Evolutionary conservation across 2,329 filamentous ascomycete genomes (phyloP).

Genomic region (Paracorniculantispora psalliotae): DNA sequence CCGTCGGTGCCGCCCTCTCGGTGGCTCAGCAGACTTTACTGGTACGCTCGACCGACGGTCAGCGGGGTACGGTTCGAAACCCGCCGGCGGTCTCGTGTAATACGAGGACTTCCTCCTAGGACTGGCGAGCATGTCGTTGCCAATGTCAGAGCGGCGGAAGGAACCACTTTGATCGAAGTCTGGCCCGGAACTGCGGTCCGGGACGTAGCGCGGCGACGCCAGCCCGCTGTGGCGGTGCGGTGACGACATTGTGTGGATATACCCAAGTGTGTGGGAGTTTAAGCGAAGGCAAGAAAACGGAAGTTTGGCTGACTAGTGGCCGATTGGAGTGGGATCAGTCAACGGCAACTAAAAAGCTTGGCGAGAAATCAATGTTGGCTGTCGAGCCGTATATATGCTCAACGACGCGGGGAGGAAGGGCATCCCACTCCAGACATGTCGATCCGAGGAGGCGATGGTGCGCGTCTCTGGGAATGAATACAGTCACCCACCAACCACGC

Average conservation of each 20-base stretch:
- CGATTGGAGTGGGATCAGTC: background rate
- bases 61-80: background rate
- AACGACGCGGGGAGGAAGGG: too few species aligned
- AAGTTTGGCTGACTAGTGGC: background rate
- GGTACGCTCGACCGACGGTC: background rate
- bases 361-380: background rate
- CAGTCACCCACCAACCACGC: too few species aligned
- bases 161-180: background rate
- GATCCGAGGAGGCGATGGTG: too few species aligned
- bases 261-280: background rate
- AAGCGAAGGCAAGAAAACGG: background rate
- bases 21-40: background rate
- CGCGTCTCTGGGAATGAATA: too few species aligned
- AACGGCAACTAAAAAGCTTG: background rate
- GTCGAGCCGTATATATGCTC: background rate
- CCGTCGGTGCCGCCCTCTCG: background rate
- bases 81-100: background rate
- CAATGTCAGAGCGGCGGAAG: background rate
- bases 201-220: background rate
- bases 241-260: background rate
- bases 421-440: too few species aligned
- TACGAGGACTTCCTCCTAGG: background rate
- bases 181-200: background rate
- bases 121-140: background rate
- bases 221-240: background rate